These are phyloP conservation scores for Batkoa obscura DNA, from an alignment of 371 early-diverging fungal species.

Conservation along the genomic window DNA sequence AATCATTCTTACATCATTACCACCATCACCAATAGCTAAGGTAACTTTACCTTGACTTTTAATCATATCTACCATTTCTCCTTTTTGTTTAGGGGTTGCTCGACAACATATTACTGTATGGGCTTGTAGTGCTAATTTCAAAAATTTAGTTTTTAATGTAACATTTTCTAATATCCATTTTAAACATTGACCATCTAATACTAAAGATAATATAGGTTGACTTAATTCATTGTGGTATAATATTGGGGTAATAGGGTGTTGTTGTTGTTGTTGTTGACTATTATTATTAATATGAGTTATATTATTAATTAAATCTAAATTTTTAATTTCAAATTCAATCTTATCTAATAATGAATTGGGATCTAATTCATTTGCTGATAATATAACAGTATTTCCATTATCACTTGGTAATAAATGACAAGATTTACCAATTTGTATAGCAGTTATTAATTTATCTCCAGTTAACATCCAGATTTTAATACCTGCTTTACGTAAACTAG, in stretches of 20 bases:
- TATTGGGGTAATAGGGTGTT: slow-evolving; percentile 22
- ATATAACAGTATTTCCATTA: slow-evolving; percentile 30
- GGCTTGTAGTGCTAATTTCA: slow-evolving; percentile 58
- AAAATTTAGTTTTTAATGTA: slow-evolving; percentile 30
- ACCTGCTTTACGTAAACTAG: slow-evolving; percentile 67
- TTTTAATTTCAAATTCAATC: slow-evolving; percentile 12
- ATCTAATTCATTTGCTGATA: neutral
- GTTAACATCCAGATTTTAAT: slow-evolving; percentile 98
- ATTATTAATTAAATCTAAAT: slow-evolving; percentile 34
- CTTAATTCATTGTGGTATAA: too few relatives aligned
- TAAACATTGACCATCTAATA: slow-evolving; percentile 81
- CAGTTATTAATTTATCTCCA: slow-evolving; percentile 98
- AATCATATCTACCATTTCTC: slow-evolving; percentile 79
- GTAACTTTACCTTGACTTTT: slow-evolving; percentile 42
- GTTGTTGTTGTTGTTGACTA: slow-evolving; percentile 16
- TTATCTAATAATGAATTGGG: neutral
- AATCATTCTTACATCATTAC: slow-evolving; percentile 88
- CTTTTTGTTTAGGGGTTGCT: slow-evolving; percentile 91
- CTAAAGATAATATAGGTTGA: slow-evolving; percentile 47
- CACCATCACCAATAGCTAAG: slow-evolving; percentile 95
- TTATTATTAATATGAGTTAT: slow-evolving; percentile 10
- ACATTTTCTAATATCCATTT: slow-evolving; percentile 45
- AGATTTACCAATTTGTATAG: slow-evolving; percentile 90
- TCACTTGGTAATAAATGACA: slow-evolving; percentile 55
- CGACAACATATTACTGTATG: slow-evolving; percentile 87